phyloP scores from a whole-genome alignment of 176 grass and related monocot species.

The Lolium multiflorum region DNA sequence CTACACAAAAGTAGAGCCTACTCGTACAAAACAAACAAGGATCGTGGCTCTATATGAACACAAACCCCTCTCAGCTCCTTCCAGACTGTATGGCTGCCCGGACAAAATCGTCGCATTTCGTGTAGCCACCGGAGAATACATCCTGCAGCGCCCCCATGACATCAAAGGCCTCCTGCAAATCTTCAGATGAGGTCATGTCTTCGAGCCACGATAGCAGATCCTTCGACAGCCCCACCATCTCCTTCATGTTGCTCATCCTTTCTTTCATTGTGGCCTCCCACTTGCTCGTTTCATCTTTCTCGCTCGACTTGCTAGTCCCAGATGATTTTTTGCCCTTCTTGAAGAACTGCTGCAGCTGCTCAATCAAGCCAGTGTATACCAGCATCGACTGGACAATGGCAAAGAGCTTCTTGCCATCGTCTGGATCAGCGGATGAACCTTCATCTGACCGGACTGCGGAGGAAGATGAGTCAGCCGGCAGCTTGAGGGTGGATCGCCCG shows the following conservation, averaged over 20 bases:
- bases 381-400: slow-evolving; percentile 80
- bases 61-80: slow-evolving; percentile 29
- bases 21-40: slow-evolving; percentile 34
- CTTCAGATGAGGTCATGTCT: slow-evolving; percentile 74
- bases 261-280: slow-evolving; percentile 95
- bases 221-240: slow-evolving; percentile 77
- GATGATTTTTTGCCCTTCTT: slow-evolving; percentile 76
- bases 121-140: slow-evolving; percentile 65
- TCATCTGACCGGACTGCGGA: slow-evolving; percentile 47
- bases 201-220: slow-evolving; percentile 84
- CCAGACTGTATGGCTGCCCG: slow-evolving; percentile 57
- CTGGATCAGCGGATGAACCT: slow-evolving; percentile 64
- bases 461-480: slow-evolving; percentile 49
- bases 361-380: slow-evolving; percentile 88
- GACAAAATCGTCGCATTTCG: slow-evolving; percentile 81
- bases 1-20: slow-evolving; percentile 27
- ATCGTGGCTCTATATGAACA: slow-evolving; percentile 15
- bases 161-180: slow-evolving; percentile 95
- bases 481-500: slow-evolving; percentile 52
- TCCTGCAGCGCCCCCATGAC: slow-evolving; percentile 74
- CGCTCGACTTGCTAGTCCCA: neutral
- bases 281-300: slow-evolving; percentile 32
- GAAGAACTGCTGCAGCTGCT: slow-evolving; percentile 89
- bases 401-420: slow-evolving; percentile 67
- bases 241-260: slow-evolving; percentile 84